phyloP scores from a whole-genome alignment of 257 asterid species.

The Fraxinus cuspidata region DNA sequence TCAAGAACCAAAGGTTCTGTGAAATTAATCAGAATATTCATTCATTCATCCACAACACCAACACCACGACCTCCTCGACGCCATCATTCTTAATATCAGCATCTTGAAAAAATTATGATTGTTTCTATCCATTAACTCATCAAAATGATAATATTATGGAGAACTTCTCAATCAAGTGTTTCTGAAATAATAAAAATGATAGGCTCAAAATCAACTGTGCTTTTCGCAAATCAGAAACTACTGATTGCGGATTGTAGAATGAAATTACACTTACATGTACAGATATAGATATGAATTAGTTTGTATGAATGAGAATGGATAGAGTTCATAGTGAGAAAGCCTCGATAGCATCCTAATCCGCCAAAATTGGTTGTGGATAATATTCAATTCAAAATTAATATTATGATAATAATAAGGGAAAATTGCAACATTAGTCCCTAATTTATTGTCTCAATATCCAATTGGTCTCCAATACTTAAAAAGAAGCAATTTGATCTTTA shows the following conservation, averaged over 20 bases:
- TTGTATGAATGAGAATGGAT: background rate
- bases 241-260: background rate
- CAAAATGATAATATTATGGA: slow-evolving; percentile 13
- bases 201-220: background rate
- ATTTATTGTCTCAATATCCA: no score
- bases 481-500: no score
- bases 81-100: slow-evolving; percentile 23
- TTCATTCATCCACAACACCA: slow-evolving; percentile 25
- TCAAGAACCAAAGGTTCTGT: slow-evolving; percentile 3
- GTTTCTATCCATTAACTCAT: slow-evolving; percentile 38
- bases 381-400: no score
- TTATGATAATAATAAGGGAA: no score
- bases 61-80: slow-evolving; percentile 34
- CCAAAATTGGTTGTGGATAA: no score
- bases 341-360: background rate
- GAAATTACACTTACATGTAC: background rate
- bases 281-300: background rate
- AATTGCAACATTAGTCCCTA: no score
- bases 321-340: background rate
- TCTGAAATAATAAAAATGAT: background rate
- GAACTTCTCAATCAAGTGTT: background rate
- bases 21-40: slow-evolving; percentile 3
- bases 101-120: background rate
- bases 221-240: no score
- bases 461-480: no score